Percentiles rank a stretch among this genome's conserved stretches.
Evolutionary conservation across 495 filamentous ascomycete species (phyloP).

Genomic region (Baudoinia panamericana): DNA sequence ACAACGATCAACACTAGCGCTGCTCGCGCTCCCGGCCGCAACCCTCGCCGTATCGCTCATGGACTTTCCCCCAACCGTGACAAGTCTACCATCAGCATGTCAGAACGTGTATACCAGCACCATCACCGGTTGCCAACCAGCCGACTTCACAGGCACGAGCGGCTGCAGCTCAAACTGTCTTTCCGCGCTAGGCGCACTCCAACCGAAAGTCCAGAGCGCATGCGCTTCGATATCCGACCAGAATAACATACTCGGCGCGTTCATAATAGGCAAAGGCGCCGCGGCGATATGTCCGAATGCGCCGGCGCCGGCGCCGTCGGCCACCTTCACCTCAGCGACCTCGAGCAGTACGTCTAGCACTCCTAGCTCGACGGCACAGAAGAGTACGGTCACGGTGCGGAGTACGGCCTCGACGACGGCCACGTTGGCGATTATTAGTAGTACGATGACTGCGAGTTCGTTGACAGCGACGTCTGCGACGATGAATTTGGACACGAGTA

Average conservation of each 20-base stretch:
- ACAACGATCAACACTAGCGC: constrained; percentile 2
- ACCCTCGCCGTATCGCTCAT: constrained; percentile 15
- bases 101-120: constrained; percentile 14
- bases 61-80: constrained; percentile 18
- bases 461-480: not conserved
- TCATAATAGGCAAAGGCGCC: constrained; percentile 8
- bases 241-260: constrained; percentile 14
- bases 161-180: constrained; percentile 27
- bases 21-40: constrained; percentile 10
- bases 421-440: constrained; percentile 1
- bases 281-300: constrained; percentile 11
- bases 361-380: not conserved
- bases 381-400: not conserved
- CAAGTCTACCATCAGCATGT: constrained; percentile 11
- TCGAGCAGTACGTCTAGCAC: not conserved
- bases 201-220: constrained; percentile 13
- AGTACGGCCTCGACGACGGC: too few species aligned
- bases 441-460: constrained; percentile 1
- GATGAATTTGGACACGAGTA: not conserved
- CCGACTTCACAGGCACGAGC: constrained; percentile 23
- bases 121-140: constrained; percentile 24
- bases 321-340: not conserved
- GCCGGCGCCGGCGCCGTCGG: not conserved
- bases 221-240: constrained; percentile 17
- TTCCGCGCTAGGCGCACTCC: constrained; percentile 22